Evolutionary conservation across 2,329 filamentous ascomycete species (phyloP).

Genomic region (Aspergillus phoenicis): DNA sequence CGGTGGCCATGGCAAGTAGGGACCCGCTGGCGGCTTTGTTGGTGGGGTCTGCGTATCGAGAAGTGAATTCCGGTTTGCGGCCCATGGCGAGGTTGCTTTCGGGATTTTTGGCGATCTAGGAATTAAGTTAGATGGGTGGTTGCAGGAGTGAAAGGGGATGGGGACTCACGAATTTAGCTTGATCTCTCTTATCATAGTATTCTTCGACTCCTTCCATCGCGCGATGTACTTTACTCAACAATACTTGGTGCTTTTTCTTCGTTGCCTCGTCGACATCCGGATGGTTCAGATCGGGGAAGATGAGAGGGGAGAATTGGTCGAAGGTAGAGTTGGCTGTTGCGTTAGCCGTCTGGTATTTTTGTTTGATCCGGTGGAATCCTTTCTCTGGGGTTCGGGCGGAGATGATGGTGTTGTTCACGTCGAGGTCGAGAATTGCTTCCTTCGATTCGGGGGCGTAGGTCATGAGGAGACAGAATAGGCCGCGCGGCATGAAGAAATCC

Average conservation of each 20-base stretch:
- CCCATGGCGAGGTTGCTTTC: conserved; percentile 40
- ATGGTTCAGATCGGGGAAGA: conserved; percentile 51
- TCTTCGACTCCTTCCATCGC: conserved; percentile 43
- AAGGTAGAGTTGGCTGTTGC: conserved; percentile 37
- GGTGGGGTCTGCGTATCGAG: conserved; percentile 55
- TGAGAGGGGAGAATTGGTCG: conserved; percentile 52
- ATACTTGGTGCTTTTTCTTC: conserved; percentile 8
- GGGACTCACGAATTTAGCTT: conserved; percentile 47
- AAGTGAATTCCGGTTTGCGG: conserved; percentile 44
- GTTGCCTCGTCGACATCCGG: conserved; percentile 8
- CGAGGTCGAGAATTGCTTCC: conserved; percentile 30
- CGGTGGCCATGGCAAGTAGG: conserved; percentile 51
- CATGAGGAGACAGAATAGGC: conserved; percentile 59
- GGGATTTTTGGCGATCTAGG: conserved; percentile 43
- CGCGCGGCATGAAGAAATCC: conserved; percentile 59
- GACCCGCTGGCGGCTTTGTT: conserved; percentile 55
- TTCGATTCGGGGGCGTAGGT: conserved; percentile 52
- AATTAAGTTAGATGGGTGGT: too few species aligned
- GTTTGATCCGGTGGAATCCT: conserved; percentile 28
- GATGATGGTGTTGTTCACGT: conserved; percentile 43
- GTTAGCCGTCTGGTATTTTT: conserved; percentile 42
- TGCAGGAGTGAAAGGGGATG: neutral
- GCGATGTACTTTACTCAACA: conserved; percentile 21
- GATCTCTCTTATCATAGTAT: conserved; percentile 55
- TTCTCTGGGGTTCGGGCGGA: conserved; percentile 26